These are phyloP conservation scores for Rosa rugosa DNA, from an alignment of 306 rosid species.

Conservation along the genomic window DNA sequence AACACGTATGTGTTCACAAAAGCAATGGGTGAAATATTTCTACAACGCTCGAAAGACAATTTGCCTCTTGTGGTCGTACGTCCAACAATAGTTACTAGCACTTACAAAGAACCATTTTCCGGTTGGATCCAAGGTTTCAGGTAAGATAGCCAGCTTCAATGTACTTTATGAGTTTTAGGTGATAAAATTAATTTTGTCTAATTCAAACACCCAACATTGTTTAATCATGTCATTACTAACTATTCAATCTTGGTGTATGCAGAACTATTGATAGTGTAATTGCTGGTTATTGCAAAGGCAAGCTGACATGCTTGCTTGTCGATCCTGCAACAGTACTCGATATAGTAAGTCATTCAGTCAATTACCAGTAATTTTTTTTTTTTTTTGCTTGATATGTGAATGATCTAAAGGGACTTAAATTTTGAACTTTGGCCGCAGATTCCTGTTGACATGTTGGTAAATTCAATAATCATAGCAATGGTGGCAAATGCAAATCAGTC, in stretches of 20 bases:
- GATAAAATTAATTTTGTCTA: neutral
- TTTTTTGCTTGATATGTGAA: neutral
- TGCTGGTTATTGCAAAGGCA: constrained; percentile 43
- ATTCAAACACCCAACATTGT: neutral
- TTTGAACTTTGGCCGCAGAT: constrained; percentile 26
- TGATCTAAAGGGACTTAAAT: neutral
- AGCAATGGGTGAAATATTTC: constrained; percentile 50
- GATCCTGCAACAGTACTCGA: constrained; percentile 37
- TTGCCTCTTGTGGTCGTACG: constrained; percentile 33
- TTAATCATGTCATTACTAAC: neutral
- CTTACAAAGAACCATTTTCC: constrained; percentile 32
- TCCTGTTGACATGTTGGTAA: constrained; percentile 50
- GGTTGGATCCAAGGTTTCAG: constrained; percentile 52
- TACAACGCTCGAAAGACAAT: constrained; percentile 8
- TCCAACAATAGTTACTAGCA: constrained; percentile 23
- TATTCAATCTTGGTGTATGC: neutral
- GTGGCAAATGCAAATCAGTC: constrained; percentile 23
- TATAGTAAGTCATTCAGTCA: constrained; percentile 23
- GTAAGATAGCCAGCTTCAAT: neutral
- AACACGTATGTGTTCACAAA: constrained; percentile 43
- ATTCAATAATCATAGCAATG: constrained; percentile 35
- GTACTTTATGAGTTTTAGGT: neutral
- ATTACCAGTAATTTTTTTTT: neutral
- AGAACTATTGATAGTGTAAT: constrained; percentile 43
- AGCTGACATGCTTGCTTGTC: constrained; percentile 29